These are phyloP conservation scores for Apophysomyces trapeziformis DNA, from an alignment of 371 early-diverging fungal genomes.

Conservation along the genomic window DNA sequence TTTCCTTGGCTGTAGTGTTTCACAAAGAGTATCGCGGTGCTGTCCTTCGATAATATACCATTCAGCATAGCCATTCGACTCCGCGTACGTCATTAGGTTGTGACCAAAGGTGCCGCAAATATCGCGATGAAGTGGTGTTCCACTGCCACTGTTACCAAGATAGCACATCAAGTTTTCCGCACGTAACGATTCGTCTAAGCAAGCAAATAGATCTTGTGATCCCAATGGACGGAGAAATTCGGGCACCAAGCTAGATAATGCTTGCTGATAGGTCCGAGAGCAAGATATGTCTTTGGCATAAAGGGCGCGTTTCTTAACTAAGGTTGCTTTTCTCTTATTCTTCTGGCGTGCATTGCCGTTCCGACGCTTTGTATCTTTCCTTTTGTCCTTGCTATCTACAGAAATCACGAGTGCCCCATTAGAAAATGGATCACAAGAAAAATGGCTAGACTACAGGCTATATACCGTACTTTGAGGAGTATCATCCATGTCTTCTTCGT, in stretches of 20 bases:
- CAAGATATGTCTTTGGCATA: conserved; percentile 42
- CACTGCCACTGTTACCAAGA: conserved; percentile 31
- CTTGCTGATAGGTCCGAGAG: conserved; percentile 18
- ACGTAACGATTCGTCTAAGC: conserved; percentile 25
- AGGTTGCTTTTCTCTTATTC: too few relatives aligned
- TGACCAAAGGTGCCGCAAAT: conserved; percentile 47
- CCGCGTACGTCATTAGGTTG: conserved; percentile 36
- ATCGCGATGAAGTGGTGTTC: conserved; percentile 44
- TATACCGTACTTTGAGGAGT: too few relatives aligned
- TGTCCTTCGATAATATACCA: conserved; percentile 34
- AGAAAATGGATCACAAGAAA: too few relatives aligned
- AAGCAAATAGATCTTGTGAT: conserved; percentile 25
- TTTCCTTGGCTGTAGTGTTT: conserved; percentile 3
- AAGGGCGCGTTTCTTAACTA: neutral
- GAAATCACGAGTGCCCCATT: neutral
- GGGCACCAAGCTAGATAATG: conserved; percentile 27
- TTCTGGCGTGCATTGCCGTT: too few relatives aligned
- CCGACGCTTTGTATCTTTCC: neutral
- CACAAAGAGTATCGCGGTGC: conserved; percentile 21
- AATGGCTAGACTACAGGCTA: too few relatives aligned
- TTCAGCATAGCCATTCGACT: conserved; percentile 30
- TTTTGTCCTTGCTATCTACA: neutral
- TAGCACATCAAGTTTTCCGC: conserved; percentile 49
- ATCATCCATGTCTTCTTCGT: too few relatives aligned
- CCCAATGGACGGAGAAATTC: conserved; percentile 32